Base-by-base conservation (phyloP, 2,329 filamentous ascomycete species). In the Colletotrichum falcatum region DNA sequence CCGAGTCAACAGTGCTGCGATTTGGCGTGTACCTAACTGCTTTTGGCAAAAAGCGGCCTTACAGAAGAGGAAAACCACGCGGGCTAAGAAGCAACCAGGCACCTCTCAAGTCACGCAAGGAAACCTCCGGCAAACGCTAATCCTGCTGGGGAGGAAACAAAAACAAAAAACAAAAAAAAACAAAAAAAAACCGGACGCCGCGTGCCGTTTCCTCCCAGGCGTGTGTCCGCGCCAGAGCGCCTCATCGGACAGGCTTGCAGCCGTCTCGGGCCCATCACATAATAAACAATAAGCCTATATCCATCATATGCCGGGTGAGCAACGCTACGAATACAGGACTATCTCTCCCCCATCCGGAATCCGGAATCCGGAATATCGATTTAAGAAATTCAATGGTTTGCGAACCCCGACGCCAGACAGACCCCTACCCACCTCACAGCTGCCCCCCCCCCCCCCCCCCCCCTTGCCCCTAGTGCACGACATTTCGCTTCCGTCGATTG, bases 401-500 rank as follows among this genome's bases (percentile, higher is more conserved):
- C 23, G 16, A 51, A 48, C 18, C 55, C 4, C 37, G 48, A 33
- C 20, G 39, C 26, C 18, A 26, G 54, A n/a, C n/a, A n/a, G n/a
- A n/a, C n/a, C n/a, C n/a, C n/a, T n/a, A n/a, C n/a, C n/a, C n/a
- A n/a, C n/a, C 48, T 51, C 42, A 55, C 46, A n/a, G 26, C 20
- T 44, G 20, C 42, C 42, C 18, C 7, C 39, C 11, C 37, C 8
- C 7, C 39, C 39, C 16, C 37, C 37, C 12, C 37, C 37, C 12
- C 37, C 33, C 37, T n/a, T n/a, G n/a, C 37, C 39, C 42, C 18
- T 44, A 44, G 42, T 44, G 49, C 62, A 55, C 56, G 56, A 42
- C 49, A 70, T 70, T 54, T 70, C 67, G 67, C 67, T 67, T 70
- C 63, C 51, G 48, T 67, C 67, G 67, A 70, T 67, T 70, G 63